These are phyloP conservation scores for Pseudomassariella vexata DNA, from an alignment of 2,329 filamentous ascomycete species.

Conservation along the genomic window DNA sequence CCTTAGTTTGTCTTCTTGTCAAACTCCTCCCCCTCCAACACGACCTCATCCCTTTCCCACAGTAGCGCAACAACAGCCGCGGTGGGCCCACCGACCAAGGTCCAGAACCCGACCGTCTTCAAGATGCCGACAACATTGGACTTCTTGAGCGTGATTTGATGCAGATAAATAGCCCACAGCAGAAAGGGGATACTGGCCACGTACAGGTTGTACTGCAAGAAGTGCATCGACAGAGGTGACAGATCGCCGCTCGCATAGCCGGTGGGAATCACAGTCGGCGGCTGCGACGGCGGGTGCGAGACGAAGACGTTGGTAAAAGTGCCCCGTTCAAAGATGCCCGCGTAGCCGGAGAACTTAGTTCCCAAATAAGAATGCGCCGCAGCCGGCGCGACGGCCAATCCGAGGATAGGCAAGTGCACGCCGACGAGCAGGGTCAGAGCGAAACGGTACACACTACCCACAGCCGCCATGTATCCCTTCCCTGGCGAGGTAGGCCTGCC, in stretches of 20 bases:
- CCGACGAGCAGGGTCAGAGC: conserved; percentile 15
- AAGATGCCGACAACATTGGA: conserved; percentile 12
- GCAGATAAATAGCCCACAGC: conserved; percentile 23
- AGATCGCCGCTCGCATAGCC: conserved; percentile 17
- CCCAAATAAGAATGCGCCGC: conserved; percentile 13
- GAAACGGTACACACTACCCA: conserved; percentile 22
- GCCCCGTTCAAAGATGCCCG: conserved; percentile 14
- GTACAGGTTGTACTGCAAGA: conserved; percentile 24
- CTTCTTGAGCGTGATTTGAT: conserved; percentile 15
- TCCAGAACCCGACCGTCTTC: conserved; percentile 17
- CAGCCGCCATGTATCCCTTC: conserved; percentile 17
- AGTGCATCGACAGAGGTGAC: conserved; percentile 15
- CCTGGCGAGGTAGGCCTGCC: conserved; percentile 17
- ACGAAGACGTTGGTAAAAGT: conserved; percentile 19
- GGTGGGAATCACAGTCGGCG: conserved; percentile 13
- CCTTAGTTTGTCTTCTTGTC: conserved; percentile 15
- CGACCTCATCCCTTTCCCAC: conserved; percentile 22
- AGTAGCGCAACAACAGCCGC: conserved; percentile 15
- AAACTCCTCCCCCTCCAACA: conserved; percentile 18
- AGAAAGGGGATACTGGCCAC: conserved; percentile 17
- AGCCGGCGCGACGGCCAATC: conserved; percentile 14
- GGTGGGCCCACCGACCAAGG: conserved; percentile 16
- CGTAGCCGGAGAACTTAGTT: conserved; percentile 12
- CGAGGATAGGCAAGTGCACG: conserved; percentile 19
- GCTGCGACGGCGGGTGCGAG: conserved; percentile 10